Percentiles rank a stretch among this genome's conserved stretches.
phyloP scores from a whole-genome alignment of 208 protist species.

The Vickermania ingenoplastis region DNA sequence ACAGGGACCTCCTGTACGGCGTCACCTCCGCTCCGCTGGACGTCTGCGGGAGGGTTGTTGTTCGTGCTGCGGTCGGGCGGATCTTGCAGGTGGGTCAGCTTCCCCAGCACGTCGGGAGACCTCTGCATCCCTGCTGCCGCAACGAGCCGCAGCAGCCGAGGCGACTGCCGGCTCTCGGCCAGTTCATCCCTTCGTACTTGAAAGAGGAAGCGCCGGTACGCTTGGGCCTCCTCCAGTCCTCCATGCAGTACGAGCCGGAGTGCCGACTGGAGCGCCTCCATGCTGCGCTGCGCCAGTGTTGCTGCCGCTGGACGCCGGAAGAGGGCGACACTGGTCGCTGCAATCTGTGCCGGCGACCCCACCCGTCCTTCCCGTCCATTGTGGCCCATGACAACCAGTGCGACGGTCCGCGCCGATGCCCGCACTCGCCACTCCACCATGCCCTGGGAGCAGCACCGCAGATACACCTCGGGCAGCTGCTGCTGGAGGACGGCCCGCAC shows the following conservation, averaged over 20 bases:
- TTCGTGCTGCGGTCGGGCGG: conserved; percentile 1
- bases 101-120: not conserved
- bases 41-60: not conserved
- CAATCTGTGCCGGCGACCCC: conserved; percentile 13
- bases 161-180: not conserved
- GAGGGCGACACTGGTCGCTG: conserved; percentile 7
- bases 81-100: not conserved
- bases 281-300: not conserved
- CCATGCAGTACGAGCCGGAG: conserved; percentile 18
- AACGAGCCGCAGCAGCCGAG: not conserved
- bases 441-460: conserved; percentile 19
- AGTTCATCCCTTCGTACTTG: not conserved
- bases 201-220: not conserved
- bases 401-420: not conserved
- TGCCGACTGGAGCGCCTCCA: not conserved
- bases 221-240: conserved; percentile 12
- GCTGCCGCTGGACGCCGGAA: not conserved
- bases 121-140: not conserved
- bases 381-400: conserved; percentile 12
- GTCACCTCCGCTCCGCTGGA: not conserved
- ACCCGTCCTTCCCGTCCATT: conserved; percentile 14
- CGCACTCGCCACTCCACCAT: conserved; percentile 42
- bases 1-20: conserved; percentile 9
- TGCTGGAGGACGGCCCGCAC: conserved; percentile 9
- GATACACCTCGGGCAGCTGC: conserved; percentile 19